A percentile compares a stretch with the other conserved stretches of the same genome.
Conservation (phyloP, 2,329 filamentous ascomycete genomes). For the Grosmannia penicillata region DNA sequence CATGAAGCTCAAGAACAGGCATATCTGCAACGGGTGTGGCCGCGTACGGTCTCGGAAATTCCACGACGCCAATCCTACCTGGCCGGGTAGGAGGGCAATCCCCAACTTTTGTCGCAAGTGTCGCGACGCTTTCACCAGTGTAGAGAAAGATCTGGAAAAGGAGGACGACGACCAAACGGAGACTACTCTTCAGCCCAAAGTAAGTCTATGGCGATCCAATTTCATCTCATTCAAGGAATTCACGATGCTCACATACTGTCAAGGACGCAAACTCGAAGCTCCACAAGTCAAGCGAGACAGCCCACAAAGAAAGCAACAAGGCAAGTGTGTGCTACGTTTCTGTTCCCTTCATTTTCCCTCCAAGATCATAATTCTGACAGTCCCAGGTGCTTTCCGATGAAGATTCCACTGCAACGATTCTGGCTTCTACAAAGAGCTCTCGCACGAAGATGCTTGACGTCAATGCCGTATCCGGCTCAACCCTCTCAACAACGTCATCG, state of each 20-base stretch:
- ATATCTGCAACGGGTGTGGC: constrained; percentile 29
- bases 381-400: background rate
- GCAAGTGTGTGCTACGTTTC: too few relatives aligned
- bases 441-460: too few relatives aligned
- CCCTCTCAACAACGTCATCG: background rate
- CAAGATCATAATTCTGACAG: background rate
- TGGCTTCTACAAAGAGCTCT: too few relatives aligned
- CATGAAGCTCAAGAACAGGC: constrained; percentile 8
- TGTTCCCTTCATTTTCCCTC: background rate
- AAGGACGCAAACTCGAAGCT: too few relatives aligned
- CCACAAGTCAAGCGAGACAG: constrained; percentile 3
- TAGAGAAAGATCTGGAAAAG: constrained; percentile 3
- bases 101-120: constrained; percentile 22
- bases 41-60: constrained; percentile 23
- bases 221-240: too few relatives aligned
- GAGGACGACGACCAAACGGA: background rate
- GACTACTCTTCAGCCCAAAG: background rate
- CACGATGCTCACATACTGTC: too few relatives aligned
- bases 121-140: constrained; percentile 6
- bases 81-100: constrained; percentile 16
- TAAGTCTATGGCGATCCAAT: too few relatives aligned
- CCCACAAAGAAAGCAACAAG: too few relatives aligned
- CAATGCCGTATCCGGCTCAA: too few relatives aligned
- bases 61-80: constrained; percentile 20
- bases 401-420: background rate